Evolutionary conservation across 1,139 yeast genomes (phyloP), one percentile per base, ranked within the genome.

Genomic region (Lodderomyces oxycetoniae): DNA sequence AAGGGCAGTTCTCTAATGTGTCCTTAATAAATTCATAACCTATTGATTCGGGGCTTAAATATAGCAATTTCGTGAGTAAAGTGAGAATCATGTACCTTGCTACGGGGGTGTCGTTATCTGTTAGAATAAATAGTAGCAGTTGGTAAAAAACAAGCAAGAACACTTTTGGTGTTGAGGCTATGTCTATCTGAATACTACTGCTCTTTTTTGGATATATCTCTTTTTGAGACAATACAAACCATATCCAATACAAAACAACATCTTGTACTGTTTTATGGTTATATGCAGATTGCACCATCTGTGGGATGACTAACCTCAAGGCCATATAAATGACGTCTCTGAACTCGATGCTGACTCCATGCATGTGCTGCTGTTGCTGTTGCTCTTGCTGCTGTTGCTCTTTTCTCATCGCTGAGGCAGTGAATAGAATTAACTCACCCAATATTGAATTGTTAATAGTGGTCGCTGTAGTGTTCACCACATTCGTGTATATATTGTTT

Each of bases 1-100:
- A 79, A 2, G 95, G 94, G 50, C 94, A 85, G 37, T 73, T 66
- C 23, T 65, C 60, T 38, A 89, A 63, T 0, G 91, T 71, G 50
- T 85, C 91, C 26, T 67, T 50, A 14, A 86, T 62, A 48, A 82
- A 85, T 4, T 63, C 66, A 54, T 76, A 84, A 1, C 84, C 62
- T 10, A 67, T 60, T 3, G 62, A 61, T 40, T 82, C 86, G 0
- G 79, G 74, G 26, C 79, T 57, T 23, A 72, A 52, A 3, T 80
- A 68, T 43, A 88, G 55, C 2, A 79, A 49, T 44, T 71, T 75
- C 1, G 79, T 71, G 33, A 81, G 54, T 31, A 79, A 58, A 0
- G 81, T 75, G 44, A 74, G 54, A 8, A 59, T 52, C 26, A 52
- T 50, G 36, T 53, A 64, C 28, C 65, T 48, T 38, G 58, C 50